These are phyloP conservation scores for Rhodotorula sp. DNA, from an alignment of 1,284 basidiomycete genomes.

Conservation along the genomic window DNA sequence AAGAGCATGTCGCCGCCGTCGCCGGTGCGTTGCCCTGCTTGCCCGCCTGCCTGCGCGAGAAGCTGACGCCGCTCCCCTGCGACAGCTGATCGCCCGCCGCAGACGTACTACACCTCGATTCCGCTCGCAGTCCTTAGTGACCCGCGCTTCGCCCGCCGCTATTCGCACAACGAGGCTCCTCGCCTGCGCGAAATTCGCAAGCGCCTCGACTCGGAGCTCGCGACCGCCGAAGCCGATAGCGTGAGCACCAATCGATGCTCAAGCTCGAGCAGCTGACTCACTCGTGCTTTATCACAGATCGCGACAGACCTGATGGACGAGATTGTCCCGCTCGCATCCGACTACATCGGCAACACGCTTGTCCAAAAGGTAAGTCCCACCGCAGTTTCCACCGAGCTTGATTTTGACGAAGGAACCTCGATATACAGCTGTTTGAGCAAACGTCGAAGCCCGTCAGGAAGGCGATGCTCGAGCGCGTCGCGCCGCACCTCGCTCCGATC, in stretches of 20 bases:
- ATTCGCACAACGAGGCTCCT: constrained; percentile 80
- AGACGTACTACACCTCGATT: constrained; percentile 91
- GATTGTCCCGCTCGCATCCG: constrained; percentile 81
- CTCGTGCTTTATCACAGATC: constrained; percentile 54
- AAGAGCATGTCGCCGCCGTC: constrained; percentile 76
- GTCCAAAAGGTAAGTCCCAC: constrained; percentile 45
- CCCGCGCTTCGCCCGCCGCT: constrained; percentile 30
- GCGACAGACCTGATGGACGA: constrained; percentile 84
- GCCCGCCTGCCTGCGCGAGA: background rate
- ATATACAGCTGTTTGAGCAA: constrained; percentile 91
- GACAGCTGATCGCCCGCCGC: constrained; percentile 77
- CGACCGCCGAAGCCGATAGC: constrained; percentile 80
- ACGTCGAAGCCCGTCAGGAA: constrained; percentile 75
- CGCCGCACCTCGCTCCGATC: constrained; percentile 93
- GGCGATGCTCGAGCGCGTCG: constrained; percentile 88
- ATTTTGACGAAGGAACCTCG: too few species aligned
- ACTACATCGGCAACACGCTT: constrained; percentile 98
- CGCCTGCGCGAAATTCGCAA: constrained; percentile 92
- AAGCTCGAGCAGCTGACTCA: background rate
- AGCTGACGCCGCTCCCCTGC: background rate
- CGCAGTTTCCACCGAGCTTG: too few species aligned
- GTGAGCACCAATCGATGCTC: constrained; percentile 2
- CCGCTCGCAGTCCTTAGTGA: constrained; percentile 54
- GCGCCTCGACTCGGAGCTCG: constrained; percentile 76
- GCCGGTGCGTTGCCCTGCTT: constrained; percentile 63